Conservation (phyloP, 345 rosid species). For the Aethionema arabicum region DNA sequence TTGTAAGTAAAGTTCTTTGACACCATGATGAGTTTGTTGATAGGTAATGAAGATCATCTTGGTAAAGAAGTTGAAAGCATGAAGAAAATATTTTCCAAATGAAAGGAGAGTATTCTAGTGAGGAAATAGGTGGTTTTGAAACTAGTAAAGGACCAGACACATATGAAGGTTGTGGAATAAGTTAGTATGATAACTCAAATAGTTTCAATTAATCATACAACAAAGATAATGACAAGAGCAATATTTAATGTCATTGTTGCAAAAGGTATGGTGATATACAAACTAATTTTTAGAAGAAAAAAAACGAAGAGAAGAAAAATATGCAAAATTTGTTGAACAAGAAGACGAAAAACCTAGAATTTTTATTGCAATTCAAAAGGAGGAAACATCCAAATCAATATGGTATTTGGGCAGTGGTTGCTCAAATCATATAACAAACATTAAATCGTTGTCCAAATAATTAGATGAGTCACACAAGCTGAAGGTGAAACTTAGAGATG, state of each 20-base stretch:
- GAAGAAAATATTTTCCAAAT: too few relatives aligned
- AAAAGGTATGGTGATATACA: neutral
- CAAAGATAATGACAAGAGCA: neutral
- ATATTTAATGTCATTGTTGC: constrained; percentile 7
- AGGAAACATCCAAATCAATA: neutral
- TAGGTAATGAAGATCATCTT: too few relatives aligned
- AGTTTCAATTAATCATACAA: neutral
- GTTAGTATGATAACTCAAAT: neutral
- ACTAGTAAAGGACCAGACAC: neutral
- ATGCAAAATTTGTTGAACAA: neutral
- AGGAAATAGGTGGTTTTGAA: too few relatives aligned
- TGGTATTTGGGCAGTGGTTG: constrained; percentile 11
- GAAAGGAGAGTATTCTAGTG: too few relatives aligned
- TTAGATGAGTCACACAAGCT: constrained; percentile 19
- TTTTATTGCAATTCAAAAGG: neutral
- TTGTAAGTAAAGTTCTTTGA: too few relatives aligned
- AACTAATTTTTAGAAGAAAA: neutral
- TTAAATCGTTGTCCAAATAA: neutral
- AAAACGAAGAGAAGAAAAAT: neutral
- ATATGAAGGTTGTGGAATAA: neutral
- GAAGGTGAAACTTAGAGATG: constrained; percentile 8
- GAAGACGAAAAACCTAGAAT: neutral
- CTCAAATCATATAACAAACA: constrained; percentile 6
- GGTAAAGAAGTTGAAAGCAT: too few relatives aligned
- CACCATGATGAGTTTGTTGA: too few relatives aligned